Evolutionary conservation across 2,329 filamentous ascomycete species (phyloP), one percentile per base, ranked within the genome.

Genomic region (Epichloe sylvatica): DNA sequence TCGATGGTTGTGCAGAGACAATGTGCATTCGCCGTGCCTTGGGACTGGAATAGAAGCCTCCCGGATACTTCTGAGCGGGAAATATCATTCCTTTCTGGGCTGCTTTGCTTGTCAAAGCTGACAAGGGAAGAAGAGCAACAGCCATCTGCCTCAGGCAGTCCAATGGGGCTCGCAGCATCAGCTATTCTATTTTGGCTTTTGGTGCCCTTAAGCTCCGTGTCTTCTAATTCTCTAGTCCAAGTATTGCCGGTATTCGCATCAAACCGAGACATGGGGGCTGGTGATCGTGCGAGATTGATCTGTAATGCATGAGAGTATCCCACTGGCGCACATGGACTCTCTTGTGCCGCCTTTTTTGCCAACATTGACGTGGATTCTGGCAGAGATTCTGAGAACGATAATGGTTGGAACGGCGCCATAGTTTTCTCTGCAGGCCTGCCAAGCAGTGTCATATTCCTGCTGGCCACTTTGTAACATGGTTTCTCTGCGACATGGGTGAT

Each of bases 231-330:
- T 25, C 7, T 25, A 13, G 8, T n/a, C 21, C 4, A 8, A 13
- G 19, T 6, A 35, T 30, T 17, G 19, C 19, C 8, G 30, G 37
- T 15, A 7, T 13, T 7, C 35, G 33, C 30, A 38, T 21, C 19
- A 30, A 25, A 25, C 5, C 17, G 13, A 19, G 36, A 23, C 8
- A 37, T 30, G 5, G 30, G 43, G 11, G 37, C 39, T 37, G 52
- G 52, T 5, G 47, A 54, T 43, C 42, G 45, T 45, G 47, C 46
- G 15, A 50, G 47, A 5, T 49, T 37, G 5, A 37, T 47, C 8
- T 53, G 52, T 2, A 33, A 35, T 23, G 36, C 51, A 4, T 45
- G 47, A 5, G 47, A 47, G 40, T 45, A 47, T 12, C 38, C 39
- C 8, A 45, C n/a, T 9, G 51, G 25, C 30, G 35, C n/a, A 21